Base-by-base conservation (phyloP, 805 yeast genomes). In the Kluyveromyces lactis region DNA sequence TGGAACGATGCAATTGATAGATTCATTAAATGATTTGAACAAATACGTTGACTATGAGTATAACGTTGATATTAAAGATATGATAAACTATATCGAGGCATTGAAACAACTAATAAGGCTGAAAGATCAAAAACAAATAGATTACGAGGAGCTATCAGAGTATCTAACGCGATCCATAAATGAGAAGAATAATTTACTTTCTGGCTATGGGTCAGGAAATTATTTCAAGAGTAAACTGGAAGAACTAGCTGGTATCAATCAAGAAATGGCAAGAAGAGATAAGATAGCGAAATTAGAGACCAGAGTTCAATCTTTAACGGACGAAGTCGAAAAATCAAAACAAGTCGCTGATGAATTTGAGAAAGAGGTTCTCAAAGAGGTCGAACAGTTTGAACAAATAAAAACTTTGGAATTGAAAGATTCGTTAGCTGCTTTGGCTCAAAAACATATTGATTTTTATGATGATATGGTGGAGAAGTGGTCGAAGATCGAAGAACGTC, bases 111-210 rank as follows among this genome's bases (percentile, higher is more conserved):
- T 90, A 42, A 73, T 92, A 39, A 87, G 82, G 54, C 70, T 84
- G 41, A 86, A 90, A 48, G 97, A 90, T 53, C 87, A 86, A 55
- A 89, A 89, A 58, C 89, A 85, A 51, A 74, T 90, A 19, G 98
- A 90, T 58, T 80, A 81, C 53, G 97, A 92, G 55, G 94, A 84
- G 38, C 67, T 90, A 32, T 74, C 77, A 29, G 94, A 83, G 40
- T 90, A 90, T 62, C 65, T 87, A 41, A 69, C 71, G 30, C 82
- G 85, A 52, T 78, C 95, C 0, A 69, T 73, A 36, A 64, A 66
- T 29, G 97, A 90, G 49, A 77, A 78, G 49, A 73, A 72, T 42
- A 62, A 66, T 3, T 55, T 76, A 17, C 59, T 71, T 41, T 66
- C 77, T 9, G 75, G 75, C 4, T 76, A 79, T 26, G 66, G 70